These are phyloP conservation scores for Herpetomonas muscarum DNA, from an alignment of 208 protist genomes.

Conservation along the genomic window DNA sequence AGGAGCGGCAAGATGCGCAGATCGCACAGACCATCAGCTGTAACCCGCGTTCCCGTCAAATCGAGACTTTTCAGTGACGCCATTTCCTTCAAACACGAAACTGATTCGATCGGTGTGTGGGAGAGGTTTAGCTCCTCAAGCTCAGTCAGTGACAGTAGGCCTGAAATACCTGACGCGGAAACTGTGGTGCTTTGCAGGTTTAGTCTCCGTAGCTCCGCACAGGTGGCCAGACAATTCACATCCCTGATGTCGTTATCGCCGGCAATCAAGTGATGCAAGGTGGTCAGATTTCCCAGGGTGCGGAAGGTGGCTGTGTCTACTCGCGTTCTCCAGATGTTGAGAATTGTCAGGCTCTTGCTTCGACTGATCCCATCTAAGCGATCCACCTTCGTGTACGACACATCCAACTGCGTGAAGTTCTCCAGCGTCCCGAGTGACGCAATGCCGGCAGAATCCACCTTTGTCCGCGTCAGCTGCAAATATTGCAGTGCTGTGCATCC, in stretches of 20 bases:
- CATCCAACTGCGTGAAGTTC: constrained; percentile 16
- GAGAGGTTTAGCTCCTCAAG: constrained; percentile 21
- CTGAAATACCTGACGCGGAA: constrained; percentile 7
- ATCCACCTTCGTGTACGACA: constrained; percentile 20
- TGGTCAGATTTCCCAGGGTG: not conserved
- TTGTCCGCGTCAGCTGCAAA: constrained; percentile 18
- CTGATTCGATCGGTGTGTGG: constrained; percentile 18
- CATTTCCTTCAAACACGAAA: constrained; percentile 11
- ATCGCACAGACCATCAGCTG: not conserved
- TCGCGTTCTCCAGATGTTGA: constrained; percentile 19
- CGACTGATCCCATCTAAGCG: constrained; percentile 7
- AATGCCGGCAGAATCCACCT: constrained; percentile 12
- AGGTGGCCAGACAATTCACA: constrained; percentile 11
- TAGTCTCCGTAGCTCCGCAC: constrained; percentile 13
- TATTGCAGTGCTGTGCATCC: constrained; percentile 6
- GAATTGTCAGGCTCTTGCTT: constrained; percentile 12
- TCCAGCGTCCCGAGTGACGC: constrained; percentile 14
- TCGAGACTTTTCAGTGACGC: constrained; percentile 13
- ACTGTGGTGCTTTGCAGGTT: constrained; percentile 19
- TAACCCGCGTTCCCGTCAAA: constrained; percentile 11
- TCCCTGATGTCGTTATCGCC: constrained; percentile 11
- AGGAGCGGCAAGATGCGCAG: constrained; percentile 15
- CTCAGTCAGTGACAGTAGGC: constrained; percentile 9
- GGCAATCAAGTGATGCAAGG: constrained; percentile 20
- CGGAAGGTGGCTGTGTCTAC: constrained; percentile 15